Conservation (phyloP, 2,329 filamentous ascomycete genomes). For the Claviceps sp. region DNA sequence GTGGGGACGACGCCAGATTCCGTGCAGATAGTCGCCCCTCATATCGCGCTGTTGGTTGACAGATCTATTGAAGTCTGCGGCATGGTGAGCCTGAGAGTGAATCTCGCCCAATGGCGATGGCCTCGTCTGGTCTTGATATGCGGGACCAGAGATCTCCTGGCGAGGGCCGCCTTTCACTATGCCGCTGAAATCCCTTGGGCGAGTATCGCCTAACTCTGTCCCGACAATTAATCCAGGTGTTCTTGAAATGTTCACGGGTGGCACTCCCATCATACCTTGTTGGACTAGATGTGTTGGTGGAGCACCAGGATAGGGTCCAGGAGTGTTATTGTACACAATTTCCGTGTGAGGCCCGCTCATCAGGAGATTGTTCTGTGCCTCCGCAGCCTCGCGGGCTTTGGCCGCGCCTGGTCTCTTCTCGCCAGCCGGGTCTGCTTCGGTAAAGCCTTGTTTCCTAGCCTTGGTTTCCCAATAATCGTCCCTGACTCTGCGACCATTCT, state of each 20-base stretch:
- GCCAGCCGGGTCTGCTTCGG: conserved; percentile 86
- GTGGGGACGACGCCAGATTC: conserved; percentile 71
- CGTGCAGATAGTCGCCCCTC: conserved; percentile 67
- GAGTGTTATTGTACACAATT: conserved; percentile 74
- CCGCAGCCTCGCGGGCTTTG: conserved; percentile 73
- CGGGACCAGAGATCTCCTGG: conserved; percentile 76
- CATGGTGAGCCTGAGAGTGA: conserved; percentile 72
- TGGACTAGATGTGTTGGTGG: conserved; percentile 58
- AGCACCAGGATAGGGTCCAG: conserved; percentile 50
- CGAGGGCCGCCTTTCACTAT: conserved; percentile 66
- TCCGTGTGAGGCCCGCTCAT: conserved; percentile 63
- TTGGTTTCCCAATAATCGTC: conserved; percentile 99
- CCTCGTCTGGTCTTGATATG: conserved; percentile 79
- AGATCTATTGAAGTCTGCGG: conserved; percentile 80
- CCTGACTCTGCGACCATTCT: conserved; percentile 76
- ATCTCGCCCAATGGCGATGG: conserved; percentile 66
- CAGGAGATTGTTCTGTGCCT: conserved; percentile 50
- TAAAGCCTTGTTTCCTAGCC: conserved; percentile 93
- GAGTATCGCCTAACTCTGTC: conserved; percentile 63
- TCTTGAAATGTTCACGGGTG: conserved; percentile 52
- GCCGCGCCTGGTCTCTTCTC: conserved; percentile 90
- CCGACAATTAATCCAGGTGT: conserved; percentile 76
- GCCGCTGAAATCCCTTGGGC: conserved; percentile 68
- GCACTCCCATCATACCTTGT: conserved; percentile 55
- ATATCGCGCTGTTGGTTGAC: conserved; percentile 69